phyloP scores from a whole-genome alignment of 2,329 filamentous ascomycete species.

The Tolypocladium tundrense region DNA sequence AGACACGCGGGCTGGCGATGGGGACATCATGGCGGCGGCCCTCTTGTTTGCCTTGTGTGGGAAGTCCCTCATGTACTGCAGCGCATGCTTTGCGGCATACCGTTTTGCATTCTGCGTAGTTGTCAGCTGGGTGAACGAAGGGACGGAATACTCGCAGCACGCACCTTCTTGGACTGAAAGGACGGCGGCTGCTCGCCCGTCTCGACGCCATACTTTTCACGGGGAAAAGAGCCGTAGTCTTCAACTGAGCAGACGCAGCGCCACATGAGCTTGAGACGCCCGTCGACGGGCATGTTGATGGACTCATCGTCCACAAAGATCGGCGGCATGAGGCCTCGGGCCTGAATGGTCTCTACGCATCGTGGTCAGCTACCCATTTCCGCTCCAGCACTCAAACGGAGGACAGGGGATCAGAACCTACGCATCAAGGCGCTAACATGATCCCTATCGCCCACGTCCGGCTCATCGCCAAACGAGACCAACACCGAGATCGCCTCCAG shows the following conservation, averaged over 20 bases:
- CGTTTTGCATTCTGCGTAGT: constrained; percentile 33
- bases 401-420: constrained; percentile 5
- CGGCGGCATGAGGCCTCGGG: constrained; percentile 2
- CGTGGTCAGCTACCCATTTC: not conserved
- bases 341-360: constrained; percentile 9
- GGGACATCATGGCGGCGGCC: not conserved
- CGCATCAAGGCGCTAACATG: constrained; percentile 19
- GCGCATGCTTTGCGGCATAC: constrained; percentile 39
- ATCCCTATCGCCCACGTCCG: constrained; percentile 13
- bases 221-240: constrained; percentile 12
- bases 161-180: constrained; percentile 37
- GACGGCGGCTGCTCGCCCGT: constrained; percentile 16
- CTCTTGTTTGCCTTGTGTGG: not conserved
- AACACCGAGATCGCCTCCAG: constrained; percentile 29
- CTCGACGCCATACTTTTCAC: constrained; percentile 23
- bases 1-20: not conserved
- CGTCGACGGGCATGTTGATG: constrained; percentile 11
- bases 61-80: constrained; percentile 24
- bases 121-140: not conserved
- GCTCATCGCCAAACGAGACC: constrained; percentile 18
- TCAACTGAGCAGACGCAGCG: constrained; percentile 14
- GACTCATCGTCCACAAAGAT: constrained; percentile 7
- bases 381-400: not conserved
- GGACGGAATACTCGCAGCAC: not conserved
- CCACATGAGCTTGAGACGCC: constrained; percentile 12